Conservation (phyloP, 2,329 filamentous ascomycete genomes). For the Colletotrichum magnum region DNA sequence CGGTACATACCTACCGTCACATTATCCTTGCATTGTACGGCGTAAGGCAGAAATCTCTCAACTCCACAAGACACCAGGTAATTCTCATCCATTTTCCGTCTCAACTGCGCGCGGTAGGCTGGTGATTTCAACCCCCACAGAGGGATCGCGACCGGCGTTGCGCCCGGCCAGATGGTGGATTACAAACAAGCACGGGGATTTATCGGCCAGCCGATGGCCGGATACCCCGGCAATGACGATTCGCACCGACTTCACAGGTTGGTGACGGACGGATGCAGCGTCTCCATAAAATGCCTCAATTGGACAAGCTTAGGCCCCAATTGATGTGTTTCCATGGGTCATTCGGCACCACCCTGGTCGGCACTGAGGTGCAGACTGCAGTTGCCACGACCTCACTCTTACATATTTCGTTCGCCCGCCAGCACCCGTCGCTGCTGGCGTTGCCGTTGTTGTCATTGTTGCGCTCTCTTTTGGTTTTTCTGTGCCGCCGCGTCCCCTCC, state of each 20-base stretch:
- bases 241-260: slow-evolving; percentile 13
- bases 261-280: not conserved
- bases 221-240: slow-evolving; percentile 38
- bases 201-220: slow-evolving; percentile 20
- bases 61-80: slow-evolving; percentile 20
- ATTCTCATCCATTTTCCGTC: not conserved
- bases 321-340: slow-evolving; percentile 1
- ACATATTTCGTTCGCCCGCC: slow-evolving; percentile 33
- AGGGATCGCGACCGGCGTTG: not conserved
- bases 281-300: slow-evolving; percentile 38
- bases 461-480: too few relatives aligned
- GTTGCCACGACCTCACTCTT: slow-evolving; percentile 33
- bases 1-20: too few relatives aligned
- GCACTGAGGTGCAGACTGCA: not conserved
- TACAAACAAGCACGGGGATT: slow-evolving; percentile 13
- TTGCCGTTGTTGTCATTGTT: not conserved
- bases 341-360: slow-evolving; percentile 1
- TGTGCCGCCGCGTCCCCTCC: not conserved
- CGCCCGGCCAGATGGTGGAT: not conserved
- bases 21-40: too few relatives aligned
- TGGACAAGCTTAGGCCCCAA: slow-evolving; percentile 25
- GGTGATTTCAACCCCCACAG: not conserved
- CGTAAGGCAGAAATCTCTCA: too few relatives aligned
- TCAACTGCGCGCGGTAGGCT: too few relatives aligned
- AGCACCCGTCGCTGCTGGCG: not conserved